These are phyloP conservation scores for Neoboletus subvelutipes DNA, from an alignment of 768 basidiomycete genomes.

Conservation along the genomic window DNA sequence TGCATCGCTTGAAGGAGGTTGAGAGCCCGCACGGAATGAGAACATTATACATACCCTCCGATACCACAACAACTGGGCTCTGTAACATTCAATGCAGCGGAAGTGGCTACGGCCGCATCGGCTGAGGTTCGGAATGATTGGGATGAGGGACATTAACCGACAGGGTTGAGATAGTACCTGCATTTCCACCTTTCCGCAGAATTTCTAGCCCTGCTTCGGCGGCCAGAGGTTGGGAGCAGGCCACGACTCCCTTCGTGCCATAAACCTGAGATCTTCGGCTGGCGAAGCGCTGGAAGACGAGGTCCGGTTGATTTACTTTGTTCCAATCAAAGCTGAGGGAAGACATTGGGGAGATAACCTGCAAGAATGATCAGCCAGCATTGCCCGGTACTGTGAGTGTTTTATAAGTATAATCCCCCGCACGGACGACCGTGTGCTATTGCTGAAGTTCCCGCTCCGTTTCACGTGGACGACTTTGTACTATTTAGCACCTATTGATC, in stretches of 20 bases:
- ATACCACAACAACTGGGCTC: slow-evolving; percentile 91
- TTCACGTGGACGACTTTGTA: slow-evolving; percentile 11
- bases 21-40: slow-evolving; percentile 9
- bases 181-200: slow-evolving; percentile 90
- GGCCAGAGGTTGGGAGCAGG: slow-evolving; percentile 89
- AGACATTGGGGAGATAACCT: slow-evolving; percentile 20
- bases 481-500: slow-evolving; percentile 11
- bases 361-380: background rate
- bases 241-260: slow-evolving; percentile 83
- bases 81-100: slow-evolving; percentile 89
- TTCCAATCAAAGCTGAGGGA: slow-evolving; percentile 47
- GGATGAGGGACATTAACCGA: background rate
- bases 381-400: background rate
- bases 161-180: slow-evolving; percentile 57
- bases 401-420: background rate
- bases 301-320: slow-evolving; percentile 67
- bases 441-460: background rate
- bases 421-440: slow-evolving; percentile 11
- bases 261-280: slow-evolving; percentile 87
- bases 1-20: slow-evolving; percentile 57
- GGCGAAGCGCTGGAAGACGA: slow-evolving; percentile 66
- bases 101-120: slow-evolving; percentile 92
- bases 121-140: slow-evolving; percentile 41
- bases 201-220: slow-evolving; percentile 92
- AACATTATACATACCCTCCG: slow-evolving; percentile 60